Base-by-base conservation (phyloP, 306 rosid species). In the Hippophae gyantsensis region DNA sequence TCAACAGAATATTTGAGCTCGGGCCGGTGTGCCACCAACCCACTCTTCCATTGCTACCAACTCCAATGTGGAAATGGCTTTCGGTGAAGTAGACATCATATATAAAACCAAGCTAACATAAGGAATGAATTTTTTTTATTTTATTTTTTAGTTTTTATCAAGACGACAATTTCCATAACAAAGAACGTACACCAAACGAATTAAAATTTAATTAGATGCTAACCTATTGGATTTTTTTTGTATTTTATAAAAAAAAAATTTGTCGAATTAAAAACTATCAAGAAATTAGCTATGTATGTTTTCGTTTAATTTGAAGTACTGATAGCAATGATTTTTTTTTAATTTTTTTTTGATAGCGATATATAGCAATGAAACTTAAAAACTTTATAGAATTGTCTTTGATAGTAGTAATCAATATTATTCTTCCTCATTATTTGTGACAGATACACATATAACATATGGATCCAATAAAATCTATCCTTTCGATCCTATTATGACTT, bases 51-150 rank as follows among this genome's bases (percentile, higher is more conserved):
- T 47, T 7, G 54, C 63, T 64, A 44, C 46, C 48, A 7, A 18
- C 67, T 49, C 71, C 72, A 63, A 68, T 63, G 58, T 54, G 68
- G 58, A 52, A 68, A 62, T 63, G 50, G 43, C 67, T 60, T 53
- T 77, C 71, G n/a, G 68, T 50, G 62, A 48, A 10, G 49, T 40
- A 61, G 77, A 70, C 79, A 67, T n/a, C n/a, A n/a, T n/a, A 69
- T 56, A 58, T 43, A 72, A 61, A 66, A 56, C 9, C 69, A 78
- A 72, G 71, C 1, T 41, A 55, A 65, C 63, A 53, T 11, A 56
- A 62, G 10, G 41, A 48, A 65, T 70, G 76, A 78, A 77, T 60
- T 78, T 58, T 66, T 61, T 40, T 46, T 46, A n/a, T 3, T 18
- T 18, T 18, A 18, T 0, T 18, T 18, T 18, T 18, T 18, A 18